Conservation (phyloP, 2,329 filamentous ascomycete genomes). For the Plenodomus lindquistii region DNA sequence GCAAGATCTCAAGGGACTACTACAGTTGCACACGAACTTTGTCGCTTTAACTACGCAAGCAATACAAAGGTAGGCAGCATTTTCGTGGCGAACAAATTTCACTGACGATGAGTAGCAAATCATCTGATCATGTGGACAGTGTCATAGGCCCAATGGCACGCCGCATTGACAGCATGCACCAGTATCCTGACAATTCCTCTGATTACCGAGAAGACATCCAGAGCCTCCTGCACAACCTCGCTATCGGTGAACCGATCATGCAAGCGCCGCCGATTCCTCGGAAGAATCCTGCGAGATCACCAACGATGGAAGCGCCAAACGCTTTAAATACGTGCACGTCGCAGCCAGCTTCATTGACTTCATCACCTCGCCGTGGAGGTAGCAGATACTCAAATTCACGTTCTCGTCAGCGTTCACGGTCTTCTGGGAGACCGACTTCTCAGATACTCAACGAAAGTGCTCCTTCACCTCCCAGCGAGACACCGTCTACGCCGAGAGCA, state of each 20-base stretch:
- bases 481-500: conserved; percentile 4
- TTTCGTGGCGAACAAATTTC: not conserved
- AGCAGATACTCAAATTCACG: conserved; percentile 6
- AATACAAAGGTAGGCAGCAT: conserved; percentile 44
- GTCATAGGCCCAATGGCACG: conserved; percentile 37
- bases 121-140: conserved; percentile 35
- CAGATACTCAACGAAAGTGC: conserved; percentile 4
- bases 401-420: conserved; percentile 5
- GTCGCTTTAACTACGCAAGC: conserved; percentile 48
- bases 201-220: conserved; percentile 38
- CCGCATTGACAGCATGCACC: conserved; percentile 37
- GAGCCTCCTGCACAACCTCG: conserved; percentile 32
- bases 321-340: not conserved
- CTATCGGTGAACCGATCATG: conserved; percentile 12
- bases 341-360: not conserved
- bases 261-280: conserved; percentile 15
- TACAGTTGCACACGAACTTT: conserved; percentile 50
- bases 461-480: conserved; percentile 12
- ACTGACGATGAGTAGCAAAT: conserved; percentile 36
- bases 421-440: conserved; percentile 5
- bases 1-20: conserved; percentile 43
- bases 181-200: conserved; percentile 22
- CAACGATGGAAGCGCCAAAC: conserved; percentile 8
- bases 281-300: conserved; percentile 22
- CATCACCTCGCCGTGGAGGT: conserved; percentile 4